Percentiles rank a stretch among this genome's conserved stretches.
Evolutionary conservation across 306 rosid species (phyloP).

Genomic region (Heteromeles arbutifolia): DNA sequence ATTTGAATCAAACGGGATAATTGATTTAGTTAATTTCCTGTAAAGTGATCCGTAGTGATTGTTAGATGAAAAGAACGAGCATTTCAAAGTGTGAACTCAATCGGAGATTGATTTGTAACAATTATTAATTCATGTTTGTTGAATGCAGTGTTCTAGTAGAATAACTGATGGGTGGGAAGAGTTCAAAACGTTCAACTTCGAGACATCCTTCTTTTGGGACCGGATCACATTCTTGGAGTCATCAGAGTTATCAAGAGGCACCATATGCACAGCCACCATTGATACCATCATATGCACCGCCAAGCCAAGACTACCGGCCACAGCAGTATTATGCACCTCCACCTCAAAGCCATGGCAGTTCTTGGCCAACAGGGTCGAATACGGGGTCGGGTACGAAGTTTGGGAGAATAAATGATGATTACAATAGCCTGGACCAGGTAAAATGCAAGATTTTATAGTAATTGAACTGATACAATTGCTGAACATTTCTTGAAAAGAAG

Average conservation of each 20-base stretch:
- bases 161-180: conserved; percentile 64
- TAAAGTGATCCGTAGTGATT: not conserved
- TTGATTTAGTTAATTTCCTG: not conserved
- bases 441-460: not conserved
- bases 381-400: conserved; percentile 45
- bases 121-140: not conserved
- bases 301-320: conserved; percentile 32
- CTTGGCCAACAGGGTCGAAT: conserved; percentile 34
- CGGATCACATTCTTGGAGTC: conserved; percentile 31
- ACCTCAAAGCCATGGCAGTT: conserved; percentile 37
- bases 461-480: conserved; percentile 4
- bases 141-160: conserved; percentile 22
- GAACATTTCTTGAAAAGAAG: not conserved
- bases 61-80: not conserved
- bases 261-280: conserved; percentile 21
- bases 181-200: conserved; percentile 48
- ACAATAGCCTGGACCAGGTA: conserved; percentile 74
- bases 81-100: not conserved
- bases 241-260: conserved; percentile 34
- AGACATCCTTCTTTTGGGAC: conserved; percentile 38
- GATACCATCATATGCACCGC: conserved; percentile 40
- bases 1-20: not conserved
- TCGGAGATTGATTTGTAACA: not conserved
- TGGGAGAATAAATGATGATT: conserved; percentile 68
- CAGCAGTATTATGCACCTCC: conserved; percentile 36